phyloP scores from a whole-genome alignment of 208 protist species.

The Trypanosoma vivax region DNA sequence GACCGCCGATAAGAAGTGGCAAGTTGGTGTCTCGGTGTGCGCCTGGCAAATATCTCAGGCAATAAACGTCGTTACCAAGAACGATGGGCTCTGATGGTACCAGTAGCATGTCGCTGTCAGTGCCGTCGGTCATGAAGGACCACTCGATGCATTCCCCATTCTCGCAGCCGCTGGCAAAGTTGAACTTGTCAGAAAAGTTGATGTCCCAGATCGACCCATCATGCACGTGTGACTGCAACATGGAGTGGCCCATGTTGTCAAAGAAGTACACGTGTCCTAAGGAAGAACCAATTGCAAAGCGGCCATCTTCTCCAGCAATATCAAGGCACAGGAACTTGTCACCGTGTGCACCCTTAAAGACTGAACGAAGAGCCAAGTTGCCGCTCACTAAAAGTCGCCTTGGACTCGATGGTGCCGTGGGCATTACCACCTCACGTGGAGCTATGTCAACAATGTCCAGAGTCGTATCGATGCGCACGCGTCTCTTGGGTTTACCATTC shows the following conservation, averaged over 20 bases:
- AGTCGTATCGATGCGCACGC: slow-evolving; percentile 67
- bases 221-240: slow-evolving; percentile 77
- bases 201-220: slow-evolving; percentile 76
- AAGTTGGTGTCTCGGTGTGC: slow-evolving; percentile 23
- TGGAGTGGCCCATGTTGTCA: slow-evolving; percentile 64
- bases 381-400: slow-evolving; percentile 47
- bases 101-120: slow-evolving; percentile 29
- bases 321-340: slow-evolving; percentile 80
- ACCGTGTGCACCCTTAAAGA: slow-evolving; percentile 47
- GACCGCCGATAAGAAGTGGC: slow-evolving; percentile 61
- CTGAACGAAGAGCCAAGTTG: slow-evolving; percentile 50
- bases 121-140: slow-evolving; percentile 27
- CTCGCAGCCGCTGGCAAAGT: slow-evolving; percentile 75
- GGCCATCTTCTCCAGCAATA: slow-evolving; percentile 46
- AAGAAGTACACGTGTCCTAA: slow-evolving; percentile 83
- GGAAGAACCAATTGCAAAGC: slow-evolving; percentile 71
- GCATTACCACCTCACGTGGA: slow-evolving; percentile 60
- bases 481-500: slow-evolving; percentile 22
- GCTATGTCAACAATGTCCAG: slow-evolving; percentile 80
- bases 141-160: slow-evolving; percentile 59
- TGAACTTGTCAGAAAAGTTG: slow-evolving; percentile 55
- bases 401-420: slow-evolving; percentile 21
- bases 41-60: slow-evolving; percentile 48
- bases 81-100: slow-evolving; percentile 40
- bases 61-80: slow-evolving; percentile 71